These are phyloP conservation scores for Juncus effusus DNA, from an alignment of 176 grass and related monocot species.

Conservation along the genomic window DNA sequence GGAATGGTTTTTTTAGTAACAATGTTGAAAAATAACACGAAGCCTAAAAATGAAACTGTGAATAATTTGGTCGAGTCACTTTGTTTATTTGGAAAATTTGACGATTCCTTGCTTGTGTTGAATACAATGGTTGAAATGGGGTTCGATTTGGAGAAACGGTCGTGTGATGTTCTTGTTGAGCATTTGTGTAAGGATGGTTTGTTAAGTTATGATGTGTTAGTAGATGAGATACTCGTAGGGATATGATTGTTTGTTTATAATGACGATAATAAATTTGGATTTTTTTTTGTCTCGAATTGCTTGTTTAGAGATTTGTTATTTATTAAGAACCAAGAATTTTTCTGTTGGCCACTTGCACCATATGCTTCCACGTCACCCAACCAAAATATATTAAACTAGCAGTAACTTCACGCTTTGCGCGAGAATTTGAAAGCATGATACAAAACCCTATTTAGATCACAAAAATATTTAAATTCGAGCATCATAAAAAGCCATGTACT, in stretches of 20 bases:
- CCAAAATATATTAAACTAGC: too few relatives aligned
- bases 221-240: slow-evolving; percentile 40
- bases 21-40: slow-evolving; percentile 72
- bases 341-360: too few relatives aligned
- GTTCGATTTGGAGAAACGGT: slow-evolving; percentile 22
- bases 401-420: too few relatives aligned
- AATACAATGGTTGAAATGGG: slow-evolving; percentile 65
- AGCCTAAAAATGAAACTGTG: slow-evolving; percentile 41
- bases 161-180: slow-evolving; percentile 44
- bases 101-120: slow-evolving; percentile 64
- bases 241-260: slow-evolving; percentile 14
- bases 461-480: too few relatives aligned
- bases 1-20: slow-evolving; percentile 64
- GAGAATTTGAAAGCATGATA: too few relatives aligned
- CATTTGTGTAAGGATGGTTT: slow-evolving; percentile 41
- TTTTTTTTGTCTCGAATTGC: background rate
- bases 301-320: background rate
- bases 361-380: too few relatives aligned
- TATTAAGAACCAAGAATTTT: too few relatives aligned
- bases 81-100: slow-evolving; percentile 27
- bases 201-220: slow-evolving; percentile 21
- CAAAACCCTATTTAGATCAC: too few relatives aligned
- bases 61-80: slow-evolving; percentile 45
- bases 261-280: background rate
- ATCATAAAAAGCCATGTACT: too few relatives aligned